Conservation (phyloP, 495 filamentous ascomycete species). For the Trichoderma erinaceum region DNA sequence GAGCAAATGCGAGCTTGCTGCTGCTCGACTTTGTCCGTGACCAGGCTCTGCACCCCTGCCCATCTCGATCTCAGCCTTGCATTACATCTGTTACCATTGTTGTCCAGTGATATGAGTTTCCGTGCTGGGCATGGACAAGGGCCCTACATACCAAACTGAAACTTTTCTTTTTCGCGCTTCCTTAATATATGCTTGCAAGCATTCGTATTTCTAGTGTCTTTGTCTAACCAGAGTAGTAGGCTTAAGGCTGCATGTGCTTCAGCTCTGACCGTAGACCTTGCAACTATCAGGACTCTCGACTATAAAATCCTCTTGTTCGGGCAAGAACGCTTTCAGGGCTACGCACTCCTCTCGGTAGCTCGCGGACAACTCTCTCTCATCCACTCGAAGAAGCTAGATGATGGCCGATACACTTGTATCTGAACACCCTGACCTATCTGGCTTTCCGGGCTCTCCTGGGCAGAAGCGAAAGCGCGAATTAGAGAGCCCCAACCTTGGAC, state of each 20-base stretch:
- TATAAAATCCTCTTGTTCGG: background rate
- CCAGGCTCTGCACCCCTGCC: background rate
- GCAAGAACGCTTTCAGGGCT: background rate
- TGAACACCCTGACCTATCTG: constrained; percentile 33
- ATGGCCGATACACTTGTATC: constrained; percentile 41
- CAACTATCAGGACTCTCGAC: background rate
- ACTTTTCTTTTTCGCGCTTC: background rate
- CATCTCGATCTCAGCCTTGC: constrained; percentile 2
- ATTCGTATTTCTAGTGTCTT: constrained; percentile 1
- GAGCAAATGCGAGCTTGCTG: background rate
- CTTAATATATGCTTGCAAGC: background rate
- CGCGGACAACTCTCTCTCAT: background rate
- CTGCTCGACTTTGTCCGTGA: background rate
- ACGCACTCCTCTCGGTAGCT: background rate
- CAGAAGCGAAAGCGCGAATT: constrained; percentile 47
- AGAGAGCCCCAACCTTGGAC: constrained; percentile 37
- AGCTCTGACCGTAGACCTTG: background rate
- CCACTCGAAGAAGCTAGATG: background rate
- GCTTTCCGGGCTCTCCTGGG: constrained; percentile 26
- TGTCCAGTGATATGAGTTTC: background rate
- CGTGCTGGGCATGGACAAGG: background rate
- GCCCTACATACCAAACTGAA: background rate
- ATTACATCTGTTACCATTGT: background rate
- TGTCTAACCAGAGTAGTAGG: background rate
- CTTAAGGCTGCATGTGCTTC: constrained; percentile 1